Percentiles rank a stretch among this genome's conserved stretches.
These are phyloP conservation scores for Musa balbisiana DNA, from an alignment of 202 grass and related monocot species.

Conservation along the genomic window DNA sequence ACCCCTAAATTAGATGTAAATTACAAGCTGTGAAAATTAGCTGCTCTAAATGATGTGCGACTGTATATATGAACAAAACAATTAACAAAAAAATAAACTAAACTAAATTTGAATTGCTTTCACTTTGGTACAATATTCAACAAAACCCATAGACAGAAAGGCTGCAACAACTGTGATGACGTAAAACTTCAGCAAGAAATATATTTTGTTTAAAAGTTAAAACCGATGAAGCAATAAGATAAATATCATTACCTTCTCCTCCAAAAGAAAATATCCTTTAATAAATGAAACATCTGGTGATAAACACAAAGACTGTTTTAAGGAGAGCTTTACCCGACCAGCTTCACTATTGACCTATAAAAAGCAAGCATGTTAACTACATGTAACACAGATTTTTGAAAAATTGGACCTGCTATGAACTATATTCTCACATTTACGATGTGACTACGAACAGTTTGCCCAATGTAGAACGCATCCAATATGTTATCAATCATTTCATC, in stretches of 20 bases:
- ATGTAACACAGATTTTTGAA: background rate
- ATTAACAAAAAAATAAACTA: too few species aligned
- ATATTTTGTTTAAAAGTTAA: background rate
- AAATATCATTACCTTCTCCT: conserved; percentile 57
- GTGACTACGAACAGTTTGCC: conserved; percentile 79
- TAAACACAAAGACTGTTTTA: conserved; percentile 81
- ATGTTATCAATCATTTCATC: conserved; percentile 57
- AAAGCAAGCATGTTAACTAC: background rate
- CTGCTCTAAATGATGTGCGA: too few species aligned
- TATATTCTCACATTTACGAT: conserved; percentile 54
- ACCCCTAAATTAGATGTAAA: too few species aligned
- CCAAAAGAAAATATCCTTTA: conserved; percentile 73
- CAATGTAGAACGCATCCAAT: conserved; percentile 62
- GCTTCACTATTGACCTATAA: conserved; percentile 64
- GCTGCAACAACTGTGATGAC: too few species aligned
- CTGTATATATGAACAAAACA: too few species aligned
- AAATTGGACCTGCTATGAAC: background rate
- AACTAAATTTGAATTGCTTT: too few species aligned
- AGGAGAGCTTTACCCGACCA: conserved; percentile 73
- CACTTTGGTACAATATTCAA: too few species aligned
- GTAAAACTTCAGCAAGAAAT: background rate
- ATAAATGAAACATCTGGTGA: conserved; percentile 73
- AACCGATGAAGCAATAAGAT: conserved; percentile 16
- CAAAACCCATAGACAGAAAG: too few species aligned
- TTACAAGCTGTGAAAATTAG: too few species aligned